Percentiles rank a stretch among this genome's conserved stretches.
Conservation (phyloP, 2,329 filamentous ascomycete species). For the Pseudogymnoascus sp. region DNA sequence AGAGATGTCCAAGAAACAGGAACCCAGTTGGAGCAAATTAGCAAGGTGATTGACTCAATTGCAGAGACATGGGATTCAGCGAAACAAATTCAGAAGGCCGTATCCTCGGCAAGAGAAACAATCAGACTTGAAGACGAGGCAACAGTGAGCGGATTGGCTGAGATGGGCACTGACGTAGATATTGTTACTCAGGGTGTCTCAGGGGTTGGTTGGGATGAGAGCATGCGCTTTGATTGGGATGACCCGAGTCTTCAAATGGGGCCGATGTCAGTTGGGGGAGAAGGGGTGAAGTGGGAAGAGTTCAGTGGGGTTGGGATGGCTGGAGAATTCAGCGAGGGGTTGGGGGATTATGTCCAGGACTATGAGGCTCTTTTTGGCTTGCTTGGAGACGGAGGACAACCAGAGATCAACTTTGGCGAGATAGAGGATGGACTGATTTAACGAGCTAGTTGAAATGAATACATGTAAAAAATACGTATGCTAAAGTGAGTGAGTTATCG, state of each 20-base stretch:
- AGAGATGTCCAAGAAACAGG: slow-evolving; percentile 39
- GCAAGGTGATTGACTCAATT: slow-evolving; percentile 43
- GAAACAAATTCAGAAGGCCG: slow-evolving; percentile 33
- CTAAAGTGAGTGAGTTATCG: not conserved
- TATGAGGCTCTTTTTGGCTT: slow-evolving; percentile 8
- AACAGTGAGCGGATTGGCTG: not conserved
- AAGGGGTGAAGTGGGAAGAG: slow-evolving; percentile 4
- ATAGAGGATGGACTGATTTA: not conserved
- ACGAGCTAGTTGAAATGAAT: not conserved
- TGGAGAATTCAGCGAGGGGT: slow-evolving; percentile 6
- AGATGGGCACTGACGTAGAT: not conserved
- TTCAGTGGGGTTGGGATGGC: not conserved
- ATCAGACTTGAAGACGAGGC: slow-evolving; percentile 8
- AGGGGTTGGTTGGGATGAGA: slow-evolving; percentile 1
- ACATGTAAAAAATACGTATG: not conserved
- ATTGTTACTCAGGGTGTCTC: not conserved
- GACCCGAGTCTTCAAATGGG: slow-evolving; percentile 3
- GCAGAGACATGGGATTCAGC: slow-evolving; percentile 41
- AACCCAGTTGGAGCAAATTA: slow-evolving; percentile 39
- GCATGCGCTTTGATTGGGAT: slow-evolving; percentile 6
- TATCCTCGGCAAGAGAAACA: slow-evolving; percentile 16
- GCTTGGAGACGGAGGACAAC: slow-evolving; percentile 4
- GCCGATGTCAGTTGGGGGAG: not conserved
- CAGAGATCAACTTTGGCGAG: not conserved
- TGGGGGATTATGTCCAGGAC: slow-evolving; percentile 5